Evolutionary conservation across 140 eudicot genomes (phyloP).

Genomic region (Ambrosia hybrid): DNA sequence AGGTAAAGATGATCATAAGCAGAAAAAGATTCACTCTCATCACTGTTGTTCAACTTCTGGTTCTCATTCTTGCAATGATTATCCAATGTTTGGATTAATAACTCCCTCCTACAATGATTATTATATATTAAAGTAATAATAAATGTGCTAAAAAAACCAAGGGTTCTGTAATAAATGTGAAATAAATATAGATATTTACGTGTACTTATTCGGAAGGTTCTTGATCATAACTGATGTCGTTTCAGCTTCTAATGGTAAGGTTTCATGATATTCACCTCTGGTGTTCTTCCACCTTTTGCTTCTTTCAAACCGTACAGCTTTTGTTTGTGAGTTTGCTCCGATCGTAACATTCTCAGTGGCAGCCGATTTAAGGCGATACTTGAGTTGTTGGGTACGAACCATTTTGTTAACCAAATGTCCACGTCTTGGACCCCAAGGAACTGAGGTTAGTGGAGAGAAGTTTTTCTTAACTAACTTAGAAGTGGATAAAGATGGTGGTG

Average conservation of each 20-base stretch:
- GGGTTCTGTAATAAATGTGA: not conserved
- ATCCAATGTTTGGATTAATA: slow-evolving; percentile 19
- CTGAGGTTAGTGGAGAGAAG: not conserved
- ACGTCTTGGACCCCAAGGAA: not conserved
- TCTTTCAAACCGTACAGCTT: not conserved
- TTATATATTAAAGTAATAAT: too few species aligned
- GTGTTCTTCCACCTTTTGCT: slow-evolving; percentile 23
- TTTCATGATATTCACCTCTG: not conserved
- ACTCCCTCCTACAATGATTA: slow-evolving; percentile 1
- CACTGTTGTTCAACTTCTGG: not conserved
- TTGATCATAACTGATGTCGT: slow-evolving; percentile 30
- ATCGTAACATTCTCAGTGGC: not conserved
- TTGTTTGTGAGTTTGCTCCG: not conserved
- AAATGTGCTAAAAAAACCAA: not conserved
- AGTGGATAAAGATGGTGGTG: too few species aligned
- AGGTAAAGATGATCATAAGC: slow-evolving; percentile 68
- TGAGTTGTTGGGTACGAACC: too few species aligned
- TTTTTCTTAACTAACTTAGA: not conserved
- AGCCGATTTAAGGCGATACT: not conserved
- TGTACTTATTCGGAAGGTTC: slow-evolving; percentile 31
- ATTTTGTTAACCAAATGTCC: not conserved
- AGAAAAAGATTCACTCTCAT: not conserved
- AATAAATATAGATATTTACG: slow-evolving; percentile 10
- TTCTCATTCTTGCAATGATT: slow-evolving; percentile 29
- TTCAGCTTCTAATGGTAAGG: slow-evolving; percentile 2